Evolutionary conservation across 2,329 filamentous ascomycete species (phyloP), one percentile per base, ranked within the genome.

Genomic region (Bisporella sp.): DNA sequence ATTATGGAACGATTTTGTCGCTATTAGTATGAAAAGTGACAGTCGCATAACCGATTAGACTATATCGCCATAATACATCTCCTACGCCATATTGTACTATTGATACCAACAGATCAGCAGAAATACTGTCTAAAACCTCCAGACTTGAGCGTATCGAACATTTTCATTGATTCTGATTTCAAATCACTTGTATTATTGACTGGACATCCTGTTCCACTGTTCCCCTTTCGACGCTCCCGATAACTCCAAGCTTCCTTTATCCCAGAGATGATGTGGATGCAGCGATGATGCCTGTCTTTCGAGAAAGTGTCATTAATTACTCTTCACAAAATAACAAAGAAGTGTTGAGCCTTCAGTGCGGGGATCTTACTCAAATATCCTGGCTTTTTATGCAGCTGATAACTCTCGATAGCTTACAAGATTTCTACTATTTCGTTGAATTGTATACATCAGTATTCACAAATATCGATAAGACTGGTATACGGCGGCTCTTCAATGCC

Each of bases 171-270:
- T 48, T 48, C 57, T 33, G 54, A 62, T 43, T 59, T 63, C 46
- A 62, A 65, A 62, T 63, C 46, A 64, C 59, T 8, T 64, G 59
- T 51, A 52, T 64, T 41, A 63, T 64, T 49, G 59, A 64, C 57
- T 64, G 58, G 61, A 56, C 55, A 8, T 64, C 59, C 37, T 54
- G 55, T 21, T 64, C 59, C 31, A 63, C 60, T 48, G 59, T 61
- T 49, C 57, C 55, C 44, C 52, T 66, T 61, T 49, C 59, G 54
- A 56, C 50, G 31, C 47, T 54, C 39, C 42, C 53, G n/a, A 50
- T 51, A 13, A 54, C 52, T 32, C 55, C 49, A 46, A 46, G 41
- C 21, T 41, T 54, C 45, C 47, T 54, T 32, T 33, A 52, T 32
- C 50, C 50, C 12, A 51, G 49, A 39, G 47, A 54, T 48, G 47